Percentiles rank a stretch among this genome's conserved stretches.
Evolutionary conservation across 139 green algal genomes (phyloP).

Genomic region (Limnomonas spitsbergensis): DNA sequence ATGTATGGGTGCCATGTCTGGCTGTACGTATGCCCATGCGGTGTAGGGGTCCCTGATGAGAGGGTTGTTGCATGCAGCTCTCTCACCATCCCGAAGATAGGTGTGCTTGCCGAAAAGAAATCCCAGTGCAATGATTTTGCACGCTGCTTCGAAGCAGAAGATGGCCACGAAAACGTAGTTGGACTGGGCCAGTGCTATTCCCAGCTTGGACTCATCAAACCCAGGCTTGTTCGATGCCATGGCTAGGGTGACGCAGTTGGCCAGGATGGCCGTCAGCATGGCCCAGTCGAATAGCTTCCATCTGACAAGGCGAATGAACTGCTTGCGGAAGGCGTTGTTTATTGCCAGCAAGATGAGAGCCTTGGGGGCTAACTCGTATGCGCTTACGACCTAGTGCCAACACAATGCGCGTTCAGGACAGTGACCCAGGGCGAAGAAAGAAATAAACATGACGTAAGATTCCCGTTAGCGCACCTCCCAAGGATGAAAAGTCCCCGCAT

Average conservation of each 20-base stretch:
- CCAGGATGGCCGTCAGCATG: slow-evolving; percentile 57
- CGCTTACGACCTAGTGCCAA: background rate
- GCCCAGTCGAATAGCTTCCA: slow-evolving; percentile 9
- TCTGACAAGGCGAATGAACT: background rate
- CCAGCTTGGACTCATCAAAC: slow-evolving; percentile 21
- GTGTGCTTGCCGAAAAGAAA: slow-evolving; percentile 13
- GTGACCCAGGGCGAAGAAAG: background rate
- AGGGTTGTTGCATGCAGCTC: too few relatives aligned
- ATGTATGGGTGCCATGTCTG: too few relatives aligned
- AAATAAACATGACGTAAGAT: background rate
- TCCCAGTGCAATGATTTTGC: slow-evolving; percentile 44
- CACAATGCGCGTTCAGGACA: background rate
- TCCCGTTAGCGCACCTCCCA: background rate
- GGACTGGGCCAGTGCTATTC: slow-evolving; percentile 6
- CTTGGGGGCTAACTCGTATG: background rate
- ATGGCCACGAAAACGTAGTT: slow-evolving; percentile 51
- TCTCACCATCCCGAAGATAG: slow-evolving; percentile 42
- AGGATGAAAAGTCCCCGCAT: background rate
- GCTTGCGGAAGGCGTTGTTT: slow-evolving; percentile 4
- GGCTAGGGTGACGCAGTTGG: slow-evolving; percentile 50
- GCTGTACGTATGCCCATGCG: too few relatives aligned
- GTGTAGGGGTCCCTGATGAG: too few relatives aligned
- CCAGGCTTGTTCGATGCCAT: slow-evolving; percentile 33
- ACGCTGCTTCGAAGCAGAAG: slow-evolving; percentile 52
- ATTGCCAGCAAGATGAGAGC: background rate